Evolutionary conservation across 257 asterid genomes (phyloP).

Genomic region (Thymus mandschuricus): DNA sequence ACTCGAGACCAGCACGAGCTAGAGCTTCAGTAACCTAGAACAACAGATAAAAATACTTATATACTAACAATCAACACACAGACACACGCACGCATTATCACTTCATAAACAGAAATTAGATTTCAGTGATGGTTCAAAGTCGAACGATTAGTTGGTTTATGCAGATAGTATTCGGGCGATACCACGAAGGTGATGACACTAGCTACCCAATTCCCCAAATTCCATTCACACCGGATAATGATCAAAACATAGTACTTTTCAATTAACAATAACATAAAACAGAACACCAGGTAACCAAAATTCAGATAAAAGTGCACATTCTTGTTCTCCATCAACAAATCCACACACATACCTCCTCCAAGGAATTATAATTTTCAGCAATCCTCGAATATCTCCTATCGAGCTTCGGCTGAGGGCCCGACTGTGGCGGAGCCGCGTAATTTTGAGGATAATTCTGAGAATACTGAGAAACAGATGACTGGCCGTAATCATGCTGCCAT

Average conservation of each 20-base stretch:
- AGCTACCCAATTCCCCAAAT: conserved; percentile 12
- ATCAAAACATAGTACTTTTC: not conserved
- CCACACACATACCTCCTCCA: conserved; percentile 70
- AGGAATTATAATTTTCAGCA: conserved; percentile 80
- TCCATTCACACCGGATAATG: conserved; percentile 8
- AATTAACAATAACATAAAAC: not conserved
- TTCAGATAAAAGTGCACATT: conserved; percentile 19
- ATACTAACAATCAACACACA: not conserved
- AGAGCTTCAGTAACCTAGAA: conserved; percentile 88
- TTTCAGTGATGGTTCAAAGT: not conserved
- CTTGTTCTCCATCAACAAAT: not conserved
- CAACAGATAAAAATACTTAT: too few species aligned
- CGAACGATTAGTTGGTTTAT: not conserved
- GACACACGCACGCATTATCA: not conserved
- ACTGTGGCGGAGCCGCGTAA: conserved; percentile 37
- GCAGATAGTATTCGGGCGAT: not conserved
- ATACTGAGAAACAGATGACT: conserved; percentile 51
- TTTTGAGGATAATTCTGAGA: conserved; percentile 46
- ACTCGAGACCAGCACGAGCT: conserved; percentile 89
- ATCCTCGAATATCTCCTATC: conserved; percentile 88
- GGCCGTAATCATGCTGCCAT: conserved; percentile 52
- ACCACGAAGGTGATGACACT: not conserved
- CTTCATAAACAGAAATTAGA: not conserved
- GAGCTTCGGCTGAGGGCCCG: conserved; percentile 52
- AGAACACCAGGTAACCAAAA: not conserved